Evolutionary conservation across 2,329 filamentous ascomycete genomes (phyloP).

Genomic region (Monilinia laxa): DNA sequence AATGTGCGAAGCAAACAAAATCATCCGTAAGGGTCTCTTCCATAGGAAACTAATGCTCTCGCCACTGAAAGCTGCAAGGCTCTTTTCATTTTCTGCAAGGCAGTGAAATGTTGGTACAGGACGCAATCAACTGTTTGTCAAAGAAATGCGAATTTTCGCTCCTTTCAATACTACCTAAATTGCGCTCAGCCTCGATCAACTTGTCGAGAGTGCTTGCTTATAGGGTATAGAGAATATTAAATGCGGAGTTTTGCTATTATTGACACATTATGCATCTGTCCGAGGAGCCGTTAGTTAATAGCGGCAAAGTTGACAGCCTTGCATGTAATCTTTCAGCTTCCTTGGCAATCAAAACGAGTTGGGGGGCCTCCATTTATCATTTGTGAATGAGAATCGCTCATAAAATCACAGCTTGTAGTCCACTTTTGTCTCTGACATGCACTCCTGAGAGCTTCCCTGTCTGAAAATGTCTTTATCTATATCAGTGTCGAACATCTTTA

Average conservation of each 20-base stretch:
- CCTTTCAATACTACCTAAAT: background rate
- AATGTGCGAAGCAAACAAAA: background rate
- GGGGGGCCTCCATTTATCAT: background rate
- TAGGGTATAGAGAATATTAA: background rate
- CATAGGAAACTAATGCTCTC: background rate
- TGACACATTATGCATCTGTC: background rate
- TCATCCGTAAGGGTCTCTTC: background rate
- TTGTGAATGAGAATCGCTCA: background rate
- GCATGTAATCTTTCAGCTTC: constrained; percentile 1
- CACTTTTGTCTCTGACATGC: background rate
- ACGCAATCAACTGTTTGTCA: background rate
- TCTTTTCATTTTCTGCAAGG: constrained; percentile 1
- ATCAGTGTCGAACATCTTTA: background rate
- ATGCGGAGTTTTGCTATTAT: background rate
- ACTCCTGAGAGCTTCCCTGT: background rate
- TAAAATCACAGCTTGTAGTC: background rate
- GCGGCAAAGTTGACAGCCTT: background rate
- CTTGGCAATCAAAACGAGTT: background rate
- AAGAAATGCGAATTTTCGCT: background rate
- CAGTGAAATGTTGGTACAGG: background rate
- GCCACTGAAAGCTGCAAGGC: background rate
- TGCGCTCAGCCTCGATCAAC: background rate
- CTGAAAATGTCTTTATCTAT: background rate
- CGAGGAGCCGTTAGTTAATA: background rate
- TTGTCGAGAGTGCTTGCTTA: no score